A percentile compares a stretch with the other conserved stretches of the same genome.
These are phyloP conservation scores for Lagenaria siceraria DNA, from an alignment of 306 rosid species.

Conservation along the genomic window DNA sequence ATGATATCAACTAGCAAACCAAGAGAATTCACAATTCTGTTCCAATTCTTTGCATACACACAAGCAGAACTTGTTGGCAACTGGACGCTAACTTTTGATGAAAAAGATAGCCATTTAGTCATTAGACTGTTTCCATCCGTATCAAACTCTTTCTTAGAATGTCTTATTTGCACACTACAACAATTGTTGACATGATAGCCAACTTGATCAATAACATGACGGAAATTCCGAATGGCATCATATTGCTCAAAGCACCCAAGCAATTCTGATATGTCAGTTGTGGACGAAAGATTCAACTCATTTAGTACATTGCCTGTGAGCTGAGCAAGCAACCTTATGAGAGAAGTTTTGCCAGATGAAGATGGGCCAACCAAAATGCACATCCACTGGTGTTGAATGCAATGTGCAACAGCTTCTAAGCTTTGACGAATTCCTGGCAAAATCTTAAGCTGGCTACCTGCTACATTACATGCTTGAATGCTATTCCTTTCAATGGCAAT, in stretches of 20 bases:
- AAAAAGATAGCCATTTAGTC: slow-evolving; percentile 40
- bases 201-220: slow-evolving; percentile 34
- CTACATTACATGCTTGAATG: slow-evolving; percentile 23
- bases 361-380: slow-evolving; percentile 82
- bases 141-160: slow-evolving; percentile 19
- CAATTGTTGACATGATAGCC: slow-evolving; percentile 48
- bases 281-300: slow-evolving; percentile 81
- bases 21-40: slow-evolving; percentile 34
- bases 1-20: slow-evolving; percentile 40
- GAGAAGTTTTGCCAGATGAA: slow-evolving; percentile 78
- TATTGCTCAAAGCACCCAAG: slow-evolving; percentile 95
- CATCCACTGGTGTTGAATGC: slow-evolving; percentile 77
- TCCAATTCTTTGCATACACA: slow-evolving; percentile 29
- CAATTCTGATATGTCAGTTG: slow-evolving; percentile 86
- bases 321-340: slow-evolving; percentile 67
- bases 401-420: slow-evolving; percentile 78
- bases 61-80: slow-evolving; percentile 23
- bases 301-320: slow-evolving; percentile 76
- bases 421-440: slow-evolving; percentile 62
- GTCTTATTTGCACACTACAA: slow-evolving; percentile 32
- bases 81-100: slow-evolving; percentile 27
- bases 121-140: slow-evolving; percentile 23
- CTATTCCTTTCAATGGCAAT: slow-evolving; percentile 41
- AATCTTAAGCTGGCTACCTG: slow-evolving; percentile 34
- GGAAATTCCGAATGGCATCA: slow-evolving; percentile 54